Evolutionary conservation across 225 moss, liverwort and hornwort species (phyloP).

Genomic region (Lunularia cruciata): DNA sequence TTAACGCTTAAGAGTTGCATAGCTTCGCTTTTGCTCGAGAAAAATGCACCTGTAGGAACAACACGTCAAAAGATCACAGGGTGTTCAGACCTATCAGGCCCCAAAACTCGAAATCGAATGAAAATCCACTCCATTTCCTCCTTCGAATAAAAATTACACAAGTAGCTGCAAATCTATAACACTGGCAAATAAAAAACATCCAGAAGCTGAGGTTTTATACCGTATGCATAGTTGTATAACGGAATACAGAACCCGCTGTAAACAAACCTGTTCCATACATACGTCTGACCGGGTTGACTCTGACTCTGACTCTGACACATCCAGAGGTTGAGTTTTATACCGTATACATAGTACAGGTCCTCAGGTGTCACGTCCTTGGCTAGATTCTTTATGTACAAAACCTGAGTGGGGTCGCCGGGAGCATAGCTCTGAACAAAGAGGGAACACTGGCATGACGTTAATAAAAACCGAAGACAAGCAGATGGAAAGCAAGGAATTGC

Average conservation of each 20-base stretch:
- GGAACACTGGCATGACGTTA: neutral
- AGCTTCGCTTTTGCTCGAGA: slow-evolving; percentile 63
- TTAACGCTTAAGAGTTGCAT: slow-evolving; percentile 70
- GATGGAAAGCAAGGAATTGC: neutral
- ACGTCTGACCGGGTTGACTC: neutral
- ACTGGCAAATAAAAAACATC: too few species aligned
- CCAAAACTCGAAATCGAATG: too few species aligned
- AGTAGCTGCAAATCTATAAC: too few species aligned
- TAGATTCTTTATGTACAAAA: slow-evolving; percentile 91
- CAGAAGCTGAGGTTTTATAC: too few species aligned
- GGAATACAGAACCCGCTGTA: too few species aligned
- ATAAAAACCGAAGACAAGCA: neutral
- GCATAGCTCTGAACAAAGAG: slow-evolving; percentile 70
- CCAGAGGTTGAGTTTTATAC: slow-evolving; percentile 27
- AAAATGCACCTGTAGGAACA: slow-evolving; percentile 70
- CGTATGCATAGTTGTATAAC: too few species aligned
- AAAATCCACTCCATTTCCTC: too few species aligned
- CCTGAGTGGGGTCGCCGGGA: slow-evolving; percentile 69
- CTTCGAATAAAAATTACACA: too few species aligned
- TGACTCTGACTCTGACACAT: neutral
- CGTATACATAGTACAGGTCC: slow-evolving; percentile 79
- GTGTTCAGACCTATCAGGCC: neutral
- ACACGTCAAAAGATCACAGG: neutral
- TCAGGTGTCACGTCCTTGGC: slow-evolving; percentile 76
- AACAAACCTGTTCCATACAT: neutral